These are phyloP conservation scores for Oldenlandia corymbosa DNA, from an alignment of 257 asterid genomes.

Conservation along the genomic window DNA sequence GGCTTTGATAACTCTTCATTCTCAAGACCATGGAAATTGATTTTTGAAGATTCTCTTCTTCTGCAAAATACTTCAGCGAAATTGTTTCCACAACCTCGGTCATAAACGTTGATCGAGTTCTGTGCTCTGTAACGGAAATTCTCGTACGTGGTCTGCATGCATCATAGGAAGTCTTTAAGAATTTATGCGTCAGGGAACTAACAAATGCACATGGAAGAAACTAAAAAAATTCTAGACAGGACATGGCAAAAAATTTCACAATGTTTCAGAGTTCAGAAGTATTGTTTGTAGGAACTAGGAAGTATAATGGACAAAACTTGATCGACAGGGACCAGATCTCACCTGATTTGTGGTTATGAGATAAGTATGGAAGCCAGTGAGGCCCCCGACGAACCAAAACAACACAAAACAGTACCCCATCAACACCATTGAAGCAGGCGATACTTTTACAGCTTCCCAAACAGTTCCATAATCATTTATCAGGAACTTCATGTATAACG, in stretches of 20 bases:
- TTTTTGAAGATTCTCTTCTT: conserved; percentile 25
- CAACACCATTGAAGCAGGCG: conserved; percentile 53
- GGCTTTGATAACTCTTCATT: conserved; percentile 21
- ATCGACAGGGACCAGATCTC: neutral
- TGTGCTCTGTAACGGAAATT: conserved; percentile 42
- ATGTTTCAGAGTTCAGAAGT: too few relatives aligned
- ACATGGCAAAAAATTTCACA: neutral
- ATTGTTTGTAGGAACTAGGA: too few relatives aligned
- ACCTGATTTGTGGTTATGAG: conserved; percentile 69
- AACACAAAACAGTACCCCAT: conserved; percentile 52
- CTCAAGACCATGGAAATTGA: conserved; percentile 26
- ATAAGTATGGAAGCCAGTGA: conserved; percentile 68
- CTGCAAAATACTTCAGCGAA: conserved; percentile 37
- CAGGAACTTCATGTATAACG: conserved; percentile 38
- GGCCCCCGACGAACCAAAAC: conserved; percentile 85
- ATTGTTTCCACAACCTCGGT: conserved; percentile 30
- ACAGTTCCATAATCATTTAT: conserved; percentile 31
- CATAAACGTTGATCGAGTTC: conserved; percentile 30
- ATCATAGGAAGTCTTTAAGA: neutral
- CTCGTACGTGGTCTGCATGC: conserved; percentile 63
- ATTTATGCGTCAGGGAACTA: neutral
- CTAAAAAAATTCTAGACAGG: neutral
- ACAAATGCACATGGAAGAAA: neutral
- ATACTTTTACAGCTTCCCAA: conserved; percentile 46
- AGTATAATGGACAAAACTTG: neutral